Evolutionary conservation across 352 stramenopile genomes (phyloP).

Genomic region (Phytophthora niederhauseri): DNA sequence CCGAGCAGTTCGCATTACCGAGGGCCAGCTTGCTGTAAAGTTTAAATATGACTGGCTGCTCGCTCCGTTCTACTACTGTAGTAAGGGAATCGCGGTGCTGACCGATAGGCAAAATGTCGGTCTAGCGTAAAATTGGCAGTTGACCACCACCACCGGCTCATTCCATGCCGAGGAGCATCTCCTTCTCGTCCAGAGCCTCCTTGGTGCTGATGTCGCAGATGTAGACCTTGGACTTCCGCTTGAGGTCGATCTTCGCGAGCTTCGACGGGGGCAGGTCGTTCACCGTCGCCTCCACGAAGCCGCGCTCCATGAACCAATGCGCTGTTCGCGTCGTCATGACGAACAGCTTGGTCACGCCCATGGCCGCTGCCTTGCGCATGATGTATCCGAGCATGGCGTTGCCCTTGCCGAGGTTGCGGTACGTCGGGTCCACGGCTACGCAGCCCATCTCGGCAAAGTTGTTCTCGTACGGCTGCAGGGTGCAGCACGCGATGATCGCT

Average conservation of each 20-base stretch:
- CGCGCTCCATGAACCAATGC: constrained; percentile 98
- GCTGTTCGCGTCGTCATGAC: constrained; percentile 98
- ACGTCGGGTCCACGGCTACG: constrained; percentile 89
- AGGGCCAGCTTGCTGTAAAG: constrained; percentile 25
- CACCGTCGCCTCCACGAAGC: constrained; percentile 92
- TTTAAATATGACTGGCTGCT: constrained; percentile 34
- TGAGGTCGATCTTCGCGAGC: constrained; percentile 76
- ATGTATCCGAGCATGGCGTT: constrained; percentile 93
- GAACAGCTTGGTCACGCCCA: constrained; percentile 93
- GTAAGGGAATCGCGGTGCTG: constrained; percentile 27
- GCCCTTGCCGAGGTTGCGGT: constrained; percentile 86
- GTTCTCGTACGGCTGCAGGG: constrained; percentile 90
- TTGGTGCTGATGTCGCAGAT: constrained; percentile 90
- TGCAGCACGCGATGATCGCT: constrained; percentile 89
- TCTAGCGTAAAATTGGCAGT: constrained; percentile 29
- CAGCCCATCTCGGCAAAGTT: constrained; percentile 92
- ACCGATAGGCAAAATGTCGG: constrained; percentile 35
- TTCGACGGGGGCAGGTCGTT: constrained; percentile 88
- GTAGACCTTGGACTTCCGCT: constrained; percentile 89
- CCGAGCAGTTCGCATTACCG: no score
- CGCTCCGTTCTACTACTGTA: constrained; percentile 29
- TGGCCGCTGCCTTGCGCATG: constrained; percentile 84
- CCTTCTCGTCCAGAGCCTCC: constrained; percentile 83
- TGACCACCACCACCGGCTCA: constrained; percentile 15
- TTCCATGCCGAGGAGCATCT: constrained; percentile 76